Evolutionary conservation across 441 rosid species (phyloP), one percentile per base, ranked within the genome.

Genomic region (Pelargonium fulgidum): DNA sequence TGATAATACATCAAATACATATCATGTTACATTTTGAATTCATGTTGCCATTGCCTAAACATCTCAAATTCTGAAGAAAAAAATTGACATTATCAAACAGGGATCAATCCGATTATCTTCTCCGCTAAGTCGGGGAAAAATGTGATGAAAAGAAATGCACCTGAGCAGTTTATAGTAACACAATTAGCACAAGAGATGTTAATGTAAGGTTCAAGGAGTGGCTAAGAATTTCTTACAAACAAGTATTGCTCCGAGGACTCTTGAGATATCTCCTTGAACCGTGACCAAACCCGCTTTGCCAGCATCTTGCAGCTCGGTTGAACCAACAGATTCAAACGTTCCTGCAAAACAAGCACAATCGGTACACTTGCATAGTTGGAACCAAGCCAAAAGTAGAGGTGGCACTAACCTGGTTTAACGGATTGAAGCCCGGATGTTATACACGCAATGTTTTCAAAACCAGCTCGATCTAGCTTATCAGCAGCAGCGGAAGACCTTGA

Each of bases 41-140:
- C 22, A 44, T 22, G 24, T 22, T 8, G 68, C 17, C 33, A 71
- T 39, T 19, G 6, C 44, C 68, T 41, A 7, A 42, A 62, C 16
- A 52, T 56, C 19, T 20, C 39, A 45, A 42, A 12, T 9, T 13
- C 42, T 36, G 16, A 24, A n/a, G 1, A 12, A 33, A 69, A 75
- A 72, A 67, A 66, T 70, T 20, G 4, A 65, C 66, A 61, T 17
- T 45, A 36, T 29, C 17, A 2, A 10, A 6, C 24, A 1, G 96
- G 96, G 50, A 66, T 67, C 59, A 90, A 70, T 48, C 75, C 78
- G 66, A 86, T 56, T 47, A 88, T 70, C 83, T 86, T 87, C 86
- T 87, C 98, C n/a, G 98, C 97, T 75, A 88, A 93, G 10, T 93
- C 98, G 0, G 96, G 98, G 79, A 91, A 91, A 80, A 91, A 77